Percentiles rank a stretch among this genome's conserved stretches.
Evolutionary conservation across 176 grass and related monocot species (phyloP).

Genomic region (Melocanna baccifera): DNA sequence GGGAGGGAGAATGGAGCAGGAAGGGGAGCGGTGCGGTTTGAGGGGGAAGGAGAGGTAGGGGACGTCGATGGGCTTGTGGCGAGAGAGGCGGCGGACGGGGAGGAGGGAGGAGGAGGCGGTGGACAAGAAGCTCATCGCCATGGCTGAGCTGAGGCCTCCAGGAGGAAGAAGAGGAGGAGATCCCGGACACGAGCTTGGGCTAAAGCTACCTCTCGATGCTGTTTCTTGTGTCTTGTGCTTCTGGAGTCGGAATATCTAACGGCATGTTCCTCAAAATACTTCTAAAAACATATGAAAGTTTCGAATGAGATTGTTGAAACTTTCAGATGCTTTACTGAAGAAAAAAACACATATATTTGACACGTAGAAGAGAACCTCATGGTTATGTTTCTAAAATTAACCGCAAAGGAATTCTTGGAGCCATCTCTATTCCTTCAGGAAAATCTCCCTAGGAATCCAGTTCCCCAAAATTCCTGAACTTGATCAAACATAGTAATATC

Average conservation of each 20-base stretch:
- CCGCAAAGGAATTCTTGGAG: neutral
- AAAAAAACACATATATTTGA: neutral
- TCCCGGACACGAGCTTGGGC: too few relatives aligned
- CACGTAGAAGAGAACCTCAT: neutral
- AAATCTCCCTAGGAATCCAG: neutral
- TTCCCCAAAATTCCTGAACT: neutral
- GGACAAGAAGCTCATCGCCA: conserved; percentile 45
- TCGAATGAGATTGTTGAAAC: neutral
- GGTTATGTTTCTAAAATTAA: neutral
- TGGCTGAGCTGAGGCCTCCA: neutral
- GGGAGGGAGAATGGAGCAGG: neutral
- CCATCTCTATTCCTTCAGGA: neutral
- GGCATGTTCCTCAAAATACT: neutral
- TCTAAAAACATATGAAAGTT: neutral
- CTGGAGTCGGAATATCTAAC: neutral
- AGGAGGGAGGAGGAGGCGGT: neutral
- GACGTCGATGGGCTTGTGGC: neutral
- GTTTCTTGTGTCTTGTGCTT: neutral
- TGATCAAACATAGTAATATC: neutral
- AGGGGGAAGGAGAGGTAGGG: neutral
- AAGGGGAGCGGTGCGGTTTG: neutral
- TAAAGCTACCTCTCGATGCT: too few relatives aligned
- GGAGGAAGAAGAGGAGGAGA: neutral
- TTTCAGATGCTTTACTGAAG: too few relatives aligned
- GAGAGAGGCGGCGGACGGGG: neutral